Base-by-base conservation (phyloP, 2,329 filamentous ascomycete genomes). In the Metarhizium humberi region DNA sequence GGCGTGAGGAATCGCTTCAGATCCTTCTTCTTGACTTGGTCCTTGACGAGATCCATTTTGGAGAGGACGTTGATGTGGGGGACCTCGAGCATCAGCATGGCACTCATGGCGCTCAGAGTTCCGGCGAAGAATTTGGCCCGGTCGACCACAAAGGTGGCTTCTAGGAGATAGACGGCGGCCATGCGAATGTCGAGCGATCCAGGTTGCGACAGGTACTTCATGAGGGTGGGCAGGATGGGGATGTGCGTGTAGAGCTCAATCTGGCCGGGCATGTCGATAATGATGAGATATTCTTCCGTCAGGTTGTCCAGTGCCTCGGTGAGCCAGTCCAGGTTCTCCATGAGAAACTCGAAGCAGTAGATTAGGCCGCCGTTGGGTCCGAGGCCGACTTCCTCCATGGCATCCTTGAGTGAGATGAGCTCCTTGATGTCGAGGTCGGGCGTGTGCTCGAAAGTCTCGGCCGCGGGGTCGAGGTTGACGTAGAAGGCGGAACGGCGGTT, bases 201-300 rank as follows among this genome's bases (percentile, higher is more conserved):
- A 11, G 84, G 78, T 59, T 87, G 83, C 46, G 87, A 90, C 52
- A 97, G 79, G 68, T 90, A 90, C 65, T 86, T 87, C 61, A 92
- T 85, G 50, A 99, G 81, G 20, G 85, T 82, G 1, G 94, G 94
- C 36, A 99, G 77, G 61, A 99, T 88, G 43, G 94, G 94, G 38
- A 97, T 88, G 69, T 99, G 94, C 2, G 92, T 97, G 75, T 97
- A 99, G 14, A 99, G 83, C 74, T 99, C 94, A 71, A 99, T 97
- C 75, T 99, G 94, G 56, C 94, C 94, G 0, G 94, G 94, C 88
- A 97, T 96, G 73, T 99, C 94, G 74, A 99, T 91, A 60, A 99
- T 88, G 71, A 97, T 95, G 59, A 99, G 81, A 71, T 96, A 96
- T 65, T 97, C 94, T 65, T 99, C 94, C 10, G 90, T 92, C 55